Evolutionary conservation across 148 eudicot species (phyloP).

Genomic region (Spergularia bocconei): DNA sequence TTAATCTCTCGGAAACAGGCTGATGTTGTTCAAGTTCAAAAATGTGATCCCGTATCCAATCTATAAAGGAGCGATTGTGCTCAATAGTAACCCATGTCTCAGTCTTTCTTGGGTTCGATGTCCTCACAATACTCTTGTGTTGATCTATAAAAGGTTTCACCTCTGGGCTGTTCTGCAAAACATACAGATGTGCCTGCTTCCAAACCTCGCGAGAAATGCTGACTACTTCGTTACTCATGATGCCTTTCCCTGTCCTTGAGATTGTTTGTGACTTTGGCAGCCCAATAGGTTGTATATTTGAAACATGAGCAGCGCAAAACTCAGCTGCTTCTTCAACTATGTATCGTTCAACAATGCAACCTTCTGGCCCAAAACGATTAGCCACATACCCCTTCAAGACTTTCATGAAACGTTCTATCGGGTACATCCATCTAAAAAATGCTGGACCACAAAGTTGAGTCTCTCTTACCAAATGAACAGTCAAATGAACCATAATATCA

Average conservation of each 20-base stretch:
- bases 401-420: not conserved
- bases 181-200: not conserved
- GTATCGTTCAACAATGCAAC: not conserved
- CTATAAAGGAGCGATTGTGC: too few species aligned
- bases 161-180: not conserved
- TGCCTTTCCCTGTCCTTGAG: too few species aligned
- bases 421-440: not conserved
- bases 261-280: not conserved
- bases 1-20: too few species aligned
- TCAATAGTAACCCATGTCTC: not conserved
- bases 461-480: not conserved
- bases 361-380: not conserved
- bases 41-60: too few species aligned
- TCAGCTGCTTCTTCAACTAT: not conserved
- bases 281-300: not conserved
- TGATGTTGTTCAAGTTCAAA: too few species aligned
- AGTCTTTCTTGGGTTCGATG: not conserved
- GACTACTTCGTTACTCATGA: too few species aligned
- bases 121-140: not conserved
- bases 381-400: not conserved
- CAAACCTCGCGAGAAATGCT: not conserved
- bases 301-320: not conserved
- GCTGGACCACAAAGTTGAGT: not conserved
- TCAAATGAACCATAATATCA: not conserved
- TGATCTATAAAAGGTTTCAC: too few species aligned